Evolutionary conservation across 2,329 filamentous ascomycete species (phyloP).

Genomic region (Colletotrichum noveboracense): DNA sequence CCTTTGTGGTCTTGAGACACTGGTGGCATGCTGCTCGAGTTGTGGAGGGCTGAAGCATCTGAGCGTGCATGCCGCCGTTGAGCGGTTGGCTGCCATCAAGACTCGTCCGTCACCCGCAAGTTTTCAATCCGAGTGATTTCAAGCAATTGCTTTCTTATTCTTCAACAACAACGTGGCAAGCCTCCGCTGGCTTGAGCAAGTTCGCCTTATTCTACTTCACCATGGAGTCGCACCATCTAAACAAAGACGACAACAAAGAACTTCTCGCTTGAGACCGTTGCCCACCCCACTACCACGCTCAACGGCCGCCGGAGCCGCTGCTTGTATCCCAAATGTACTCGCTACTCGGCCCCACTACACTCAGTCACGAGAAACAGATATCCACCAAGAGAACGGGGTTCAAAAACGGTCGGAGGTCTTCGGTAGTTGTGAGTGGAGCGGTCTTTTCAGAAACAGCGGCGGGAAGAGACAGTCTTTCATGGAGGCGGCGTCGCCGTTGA

Average conservation of each 20-base stretch:
- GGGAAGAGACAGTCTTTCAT: not conserved
- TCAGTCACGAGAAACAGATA: not conserved
- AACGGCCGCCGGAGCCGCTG: not conserved
- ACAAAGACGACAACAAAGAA: constrained; percentile 4
- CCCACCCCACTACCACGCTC: not conserved
- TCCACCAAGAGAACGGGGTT: not conserved
- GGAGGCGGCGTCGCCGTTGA: not conserved
- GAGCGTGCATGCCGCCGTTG: constrained; percentile 1
- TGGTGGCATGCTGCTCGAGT: not conserved
- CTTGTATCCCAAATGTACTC: not conserved
- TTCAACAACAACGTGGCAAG: not conserved
- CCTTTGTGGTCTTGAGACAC: not conserved
- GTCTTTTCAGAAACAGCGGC: not conserved
- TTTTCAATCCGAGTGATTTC: not conserved
- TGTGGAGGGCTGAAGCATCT: not conserved
- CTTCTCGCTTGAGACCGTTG: constrained; percentile 2
- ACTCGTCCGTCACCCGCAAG: not conserved
- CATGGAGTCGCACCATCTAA: not conserved
- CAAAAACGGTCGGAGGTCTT: not conserved
- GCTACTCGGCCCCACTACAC: not conserved
- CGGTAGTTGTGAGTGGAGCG: not conserved
- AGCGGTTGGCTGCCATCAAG: not conserved
- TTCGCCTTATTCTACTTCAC: not conserved
- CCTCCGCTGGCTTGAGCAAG: not conserved
- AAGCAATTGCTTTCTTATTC: not conserved